phyloP scores from a whole-genome alignment of 2,329 filamentous ascomycete species.

The Parastagonospora avenae region DNA sequence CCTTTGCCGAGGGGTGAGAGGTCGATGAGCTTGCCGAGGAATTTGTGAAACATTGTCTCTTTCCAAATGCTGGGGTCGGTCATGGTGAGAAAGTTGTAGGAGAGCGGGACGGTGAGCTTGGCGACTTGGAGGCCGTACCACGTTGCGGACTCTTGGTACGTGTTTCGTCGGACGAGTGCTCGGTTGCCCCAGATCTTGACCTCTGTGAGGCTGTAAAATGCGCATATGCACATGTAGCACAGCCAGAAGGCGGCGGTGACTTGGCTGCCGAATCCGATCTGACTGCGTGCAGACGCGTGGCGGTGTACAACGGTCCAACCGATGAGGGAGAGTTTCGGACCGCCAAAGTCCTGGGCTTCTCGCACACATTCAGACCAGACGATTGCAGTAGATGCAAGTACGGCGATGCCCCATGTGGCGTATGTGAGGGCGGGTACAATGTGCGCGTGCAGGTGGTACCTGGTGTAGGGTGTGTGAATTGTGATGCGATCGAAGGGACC shows the following conservation, averaged over 20 bases:
- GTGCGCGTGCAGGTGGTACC: conserved; percentile 78
- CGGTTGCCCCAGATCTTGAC: conserved; percentile 98
- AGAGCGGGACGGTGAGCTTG: conserved; percentile 86
- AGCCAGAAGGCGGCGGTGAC: conserved; percentile 86
- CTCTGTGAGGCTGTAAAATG: conserved; percentile 84
- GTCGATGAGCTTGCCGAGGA: conserved; percentile 82
- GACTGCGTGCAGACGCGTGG: conserved; percentile 70
- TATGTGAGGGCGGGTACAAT: conserved; percentile 72
- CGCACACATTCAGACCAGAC: conserved; percentile 95
- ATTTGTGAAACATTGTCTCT: conserved; percentile 83
- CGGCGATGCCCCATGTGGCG: conserved; percentile 68
- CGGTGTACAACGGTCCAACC: conserved; percentile 75
- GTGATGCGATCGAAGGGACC: conserved; percentile 50
- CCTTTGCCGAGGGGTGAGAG: conserved; percentile 80
- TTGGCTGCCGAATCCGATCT: conserved; percentile 86
- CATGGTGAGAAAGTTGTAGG: conserved; percentile 97
- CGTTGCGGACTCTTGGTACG: conserved; percentile 88
- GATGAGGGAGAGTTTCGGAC: conserved; percentile 73
- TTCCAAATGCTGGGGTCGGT: conserved; percentile 73
- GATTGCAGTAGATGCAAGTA: conserved; percentile 78
- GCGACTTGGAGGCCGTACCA: conserved; percentile 96
- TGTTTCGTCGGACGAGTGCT: conserved; percentile 86
- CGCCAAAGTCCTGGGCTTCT: conserved; percentile 61
- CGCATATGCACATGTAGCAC: conserved; percentile 92
- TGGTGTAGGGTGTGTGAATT: conserved; percentile 77